Evolutionary conservation across 805 yeast species (phyloP).

Genomic region (Wickerhamomyces chambardii): DNA sequence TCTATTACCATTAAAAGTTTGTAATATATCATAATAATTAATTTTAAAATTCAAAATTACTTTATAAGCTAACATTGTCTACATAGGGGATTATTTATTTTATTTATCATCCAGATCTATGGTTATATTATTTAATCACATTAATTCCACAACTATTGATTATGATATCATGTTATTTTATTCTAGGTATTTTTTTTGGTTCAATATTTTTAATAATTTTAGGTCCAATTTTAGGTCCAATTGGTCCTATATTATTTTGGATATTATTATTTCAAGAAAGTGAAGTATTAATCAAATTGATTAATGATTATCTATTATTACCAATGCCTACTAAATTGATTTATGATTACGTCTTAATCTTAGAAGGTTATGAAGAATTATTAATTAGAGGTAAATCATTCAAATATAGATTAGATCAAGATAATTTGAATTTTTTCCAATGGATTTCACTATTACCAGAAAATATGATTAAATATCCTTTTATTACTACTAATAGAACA

Average conservation of each 20-base stretch:
- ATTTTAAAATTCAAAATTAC: no score
- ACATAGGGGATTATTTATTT: slow-evolving; percentile 34
- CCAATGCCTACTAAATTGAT: slow-evolving; percentile 36
- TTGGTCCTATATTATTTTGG: slow-evolving; percentile 38
- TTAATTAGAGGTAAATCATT: slow-evolving; percentile 30
- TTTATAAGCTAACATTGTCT: no score
- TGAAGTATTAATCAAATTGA: slow-evolving; percentile 29
- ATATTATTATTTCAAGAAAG: slow-evolving; percentile 33
- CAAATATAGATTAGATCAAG: slow-evolving; percentile 17
- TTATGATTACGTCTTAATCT: slow-evolving; percentile 38
- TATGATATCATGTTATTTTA: slow-evolving; percentile 25
- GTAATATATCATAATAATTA: no score
- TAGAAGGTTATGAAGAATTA: slow-evolving; percentile 35
- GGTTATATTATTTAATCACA: slow-evolving; percentile 37
- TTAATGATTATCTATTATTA: slow-evolving; percentile 32
- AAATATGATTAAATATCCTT: slow-evolving; percentile 25
- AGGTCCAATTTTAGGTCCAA: slow-evolving; percentile 37
- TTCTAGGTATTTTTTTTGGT: slow-evolving; percentile 30
- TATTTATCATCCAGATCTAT: slow-evolving; percentile 27
- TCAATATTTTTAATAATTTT: slow-evolving; percentile 28
- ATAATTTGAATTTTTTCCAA: slow-evolving; percentile 12
- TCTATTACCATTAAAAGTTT: no score
- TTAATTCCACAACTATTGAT: slow-evolving; percentile 34
- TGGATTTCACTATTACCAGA: slow-evolving; percentile 26
- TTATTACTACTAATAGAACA: slow-evolving; percentile 27